These are phyloP conservation scores for Acer negundo DNA, from an alignment of 345 rosid species.

Conservation along the genomic window DNA sequence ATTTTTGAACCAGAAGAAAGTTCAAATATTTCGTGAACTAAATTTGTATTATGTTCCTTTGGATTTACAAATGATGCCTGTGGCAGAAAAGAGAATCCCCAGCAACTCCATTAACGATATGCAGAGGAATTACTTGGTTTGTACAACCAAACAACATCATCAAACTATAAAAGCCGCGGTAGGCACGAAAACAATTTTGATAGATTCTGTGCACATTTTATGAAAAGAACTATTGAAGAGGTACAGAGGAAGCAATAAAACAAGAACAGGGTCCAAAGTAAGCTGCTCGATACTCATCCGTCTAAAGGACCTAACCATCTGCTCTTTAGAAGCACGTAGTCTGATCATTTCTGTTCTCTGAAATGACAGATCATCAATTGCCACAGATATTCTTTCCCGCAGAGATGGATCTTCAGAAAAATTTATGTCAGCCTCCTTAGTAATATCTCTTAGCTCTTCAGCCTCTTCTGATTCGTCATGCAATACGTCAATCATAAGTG, in stretches of 20 bases:
- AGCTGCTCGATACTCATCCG: slow-evolving; percentile 46
- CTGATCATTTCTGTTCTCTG: slow-evolving; percentile 42
- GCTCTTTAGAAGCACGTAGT: slow-evolving; percentile 43
- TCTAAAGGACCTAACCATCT: slow-evolving; percentile 46
- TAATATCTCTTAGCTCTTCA: slow-evolving; percentile 52
- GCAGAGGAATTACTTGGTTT: background rate
- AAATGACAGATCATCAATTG: slow-evolving; percentile 36
- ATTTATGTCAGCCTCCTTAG: slow-evolving; percentile 52
- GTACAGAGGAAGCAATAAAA: background rate
- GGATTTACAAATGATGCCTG: background rate
- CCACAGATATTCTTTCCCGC: slow-evolving; percentile 38
- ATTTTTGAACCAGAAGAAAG: too few species aligned
- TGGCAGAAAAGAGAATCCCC: background rate
- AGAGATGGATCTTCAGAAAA: slow-evolving; percentile 46
- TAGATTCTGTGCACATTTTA: background rate
- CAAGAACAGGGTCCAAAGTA: slow-evolving; percentile 32
- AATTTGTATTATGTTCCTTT: too few species aligned
- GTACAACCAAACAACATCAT: background rate
- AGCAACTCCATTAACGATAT: background rate
- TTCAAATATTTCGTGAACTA: too few species aligned
- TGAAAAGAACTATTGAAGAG: background rate
- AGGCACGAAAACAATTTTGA: background rate
- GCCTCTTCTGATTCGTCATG: slow-evolving; percentile 50
- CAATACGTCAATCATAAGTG: too few species aligned
- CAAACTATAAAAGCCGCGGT: background rate